Evolutionary conservation across 805 yeast genomes (phyloP).

Genomic region (Myxozyma udenii): DNA sequence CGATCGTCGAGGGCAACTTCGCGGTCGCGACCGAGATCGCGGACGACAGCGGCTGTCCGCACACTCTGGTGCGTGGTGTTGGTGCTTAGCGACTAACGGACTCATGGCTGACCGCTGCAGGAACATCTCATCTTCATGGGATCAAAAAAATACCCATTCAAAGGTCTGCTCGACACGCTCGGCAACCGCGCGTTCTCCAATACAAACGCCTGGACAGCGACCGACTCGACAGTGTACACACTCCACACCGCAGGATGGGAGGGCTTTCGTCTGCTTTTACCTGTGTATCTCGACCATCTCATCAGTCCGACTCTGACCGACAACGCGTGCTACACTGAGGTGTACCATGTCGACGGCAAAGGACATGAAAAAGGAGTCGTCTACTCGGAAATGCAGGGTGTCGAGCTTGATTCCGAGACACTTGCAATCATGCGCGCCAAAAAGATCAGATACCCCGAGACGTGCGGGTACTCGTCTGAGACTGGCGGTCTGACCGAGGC

Average conservation of each 20-base stretch:
- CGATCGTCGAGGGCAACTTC: constrained; percentile 85
- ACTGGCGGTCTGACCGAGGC: constrained; percentile 88
- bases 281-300: constrained; percentile 86
- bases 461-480: constrained; percentile 84
- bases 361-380: constrained; percentile 96
- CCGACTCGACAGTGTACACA: constrained; percentile 93
- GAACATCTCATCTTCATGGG: constrained; percentile 97
- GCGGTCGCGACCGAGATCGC: constrained; percentile 91
- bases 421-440: constrained; percentile 39
- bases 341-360: constrained; percentile 86
- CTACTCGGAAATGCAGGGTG: constrained; percentile 94
- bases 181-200: constrained; percentile 76
- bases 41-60: constrained; percentile 90
- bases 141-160: constrained; percentile 80
- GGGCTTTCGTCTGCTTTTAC: constrained; percentile 78
- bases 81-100: neutral
- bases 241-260: constrained; percentile 94
- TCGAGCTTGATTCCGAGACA: constrained; percentile 72
- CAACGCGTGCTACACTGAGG: constrained; percentile 89
- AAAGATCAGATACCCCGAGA: constrained; percentile 40
- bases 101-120: constrained; percentile 3
- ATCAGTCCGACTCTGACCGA: constrained; percentile 82
- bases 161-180: constrained; percentile 81
- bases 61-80: constrained; percentile 52
- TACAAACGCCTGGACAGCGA: constrained; percentile 96